Base-by-base conservation (phyloP, 176 grass and related monocot species). In the Oryza longistaminata region DNA sequence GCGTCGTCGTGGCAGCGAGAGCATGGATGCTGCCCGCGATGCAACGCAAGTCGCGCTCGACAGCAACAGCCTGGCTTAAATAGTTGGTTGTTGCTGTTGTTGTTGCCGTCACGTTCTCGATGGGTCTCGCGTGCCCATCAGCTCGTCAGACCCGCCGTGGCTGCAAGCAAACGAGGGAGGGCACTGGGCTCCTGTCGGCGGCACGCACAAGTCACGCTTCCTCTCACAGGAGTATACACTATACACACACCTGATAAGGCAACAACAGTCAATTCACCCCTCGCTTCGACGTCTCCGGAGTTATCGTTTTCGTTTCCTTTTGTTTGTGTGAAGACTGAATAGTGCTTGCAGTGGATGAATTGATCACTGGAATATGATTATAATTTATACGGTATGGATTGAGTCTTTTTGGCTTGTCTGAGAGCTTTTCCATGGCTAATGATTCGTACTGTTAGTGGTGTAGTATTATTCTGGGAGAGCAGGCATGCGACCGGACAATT, bases 131-230 rank as follows among this genome's bases (percentile, higher is more conserved):
- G 81, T 79, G 81, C 75, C 15, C 87, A 4, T 65, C 68, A 66
- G 40, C n/a, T 73, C 12, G 49, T 27, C 52, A 50, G 66, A 53
- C 21, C 37, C 40, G 39, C 17, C 21, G 50, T 17, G 39, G 64
- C 66, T 1, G 17, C n/a, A 31, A 17, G 40, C 40, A 72, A 13
- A 35, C 9, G 11, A 71, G 9, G 29, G 29, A 31, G 29, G 29
- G 37, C 15, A 24, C 35, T 40, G 3, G 14, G 6, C 10, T 17
- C 14, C 7, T 29, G 33, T 71, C 75, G 40, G 53, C 42, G 84
- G 66, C 37, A 86, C 84, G 84, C 71, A 73, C 68, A 86, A 65
- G 39, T 46, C 76, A 73, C 13, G 68, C 58, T 62, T 62, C 21
- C 58, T 58, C 7, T 40, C 39, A 19, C 7, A 62, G n/a, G 3